Percentiles rank a stretch among this genome's conserved stretches.
These are phyloP conservation scores for Prinsepia uniflora DNA, from an alignment of 306 rosid genomes.

Conservation along the genomic window DNA sequence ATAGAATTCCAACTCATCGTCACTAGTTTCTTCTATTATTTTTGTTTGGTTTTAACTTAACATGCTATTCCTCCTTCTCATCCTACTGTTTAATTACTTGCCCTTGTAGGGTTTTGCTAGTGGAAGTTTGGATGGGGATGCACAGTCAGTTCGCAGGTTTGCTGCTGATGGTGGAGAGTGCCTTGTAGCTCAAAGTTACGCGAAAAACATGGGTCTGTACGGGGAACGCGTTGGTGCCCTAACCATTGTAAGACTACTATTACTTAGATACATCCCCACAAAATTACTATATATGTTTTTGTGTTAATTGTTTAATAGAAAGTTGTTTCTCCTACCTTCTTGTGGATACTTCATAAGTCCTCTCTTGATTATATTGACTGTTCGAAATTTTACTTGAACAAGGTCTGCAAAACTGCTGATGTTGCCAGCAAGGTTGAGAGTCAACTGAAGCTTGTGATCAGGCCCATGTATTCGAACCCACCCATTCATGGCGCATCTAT, in stretches of 20 bases:
- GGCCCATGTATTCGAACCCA: slow-evolving; percentile 98
- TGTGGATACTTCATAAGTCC: background rate
- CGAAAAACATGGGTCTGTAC: slow-evolving; percentile 96
- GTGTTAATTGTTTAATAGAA: background rate
- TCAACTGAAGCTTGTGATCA: slow-evolving; percentile 91
- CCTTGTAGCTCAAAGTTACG: slow-evolving; percentile 89
- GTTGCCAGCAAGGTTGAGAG: slow-evolving; percentile 88
- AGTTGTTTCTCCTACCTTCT: background rate
- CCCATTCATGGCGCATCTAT: slow-evolving; percentile 99
- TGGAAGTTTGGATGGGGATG: slow-evolving; percentile 91
- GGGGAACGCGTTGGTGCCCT: slow-evolving; percentile 98
- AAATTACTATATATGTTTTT: background rate
- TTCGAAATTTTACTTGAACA: background rate
- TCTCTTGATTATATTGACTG: slow-evolving; percentile 12
- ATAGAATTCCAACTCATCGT: background rate
- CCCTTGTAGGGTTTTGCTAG: slow-evolving; percentile 84
- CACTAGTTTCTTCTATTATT: background rate
- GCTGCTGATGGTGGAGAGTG: slow-evolving; percentile 95
- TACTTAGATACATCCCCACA: background rate
- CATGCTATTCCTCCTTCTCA: slow-evolving; percentile 1
- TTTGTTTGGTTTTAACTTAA: background rate
- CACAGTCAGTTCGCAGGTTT: slow-evolving; percentile 81
- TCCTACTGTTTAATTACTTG: slow-evolving; percentile 1
- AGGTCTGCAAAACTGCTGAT: slow-evolving; percentile 84
- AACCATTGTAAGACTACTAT: slow-evolving; percentile 63